Conservation (phyloP, 2,329 filamentous ascomycete genomes). For the Fusarium xylarioides region DNA sequence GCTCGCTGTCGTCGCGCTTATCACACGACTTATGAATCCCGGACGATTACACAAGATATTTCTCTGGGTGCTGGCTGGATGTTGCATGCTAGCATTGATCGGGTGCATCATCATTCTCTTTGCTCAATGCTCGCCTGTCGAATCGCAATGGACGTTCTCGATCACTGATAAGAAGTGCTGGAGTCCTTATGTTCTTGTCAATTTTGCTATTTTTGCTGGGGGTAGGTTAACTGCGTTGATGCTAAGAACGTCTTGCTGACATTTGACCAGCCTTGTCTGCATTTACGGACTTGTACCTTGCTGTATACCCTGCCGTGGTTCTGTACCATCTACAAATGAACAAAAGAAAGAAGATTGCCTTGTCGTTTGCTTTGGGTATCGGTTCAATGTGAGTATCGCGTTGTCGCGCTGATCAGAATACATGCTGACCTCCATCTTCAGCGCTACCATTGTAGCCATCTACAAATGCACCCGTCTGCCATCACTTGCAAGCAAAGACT, state of each 20-base stretch:
- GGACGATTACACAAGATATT: constrained; percentile 44
- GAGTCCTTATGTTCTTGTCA: constrained; percentile 48
- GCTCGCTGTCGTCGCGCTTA: constrained; percentile 51
- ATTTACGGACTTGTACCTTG: constrained; percentile 53
- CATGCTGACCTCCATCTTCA: not conserved
- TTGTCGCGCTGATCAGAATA: accelerated
- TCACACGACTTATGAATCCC: constrained; percentile 52
- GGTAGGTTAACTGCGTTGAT: constrained; percentile 37
- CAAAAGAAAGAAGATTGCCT: constrained; percentile 52
- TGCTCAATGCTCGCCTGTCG: constrained; percentile 52
- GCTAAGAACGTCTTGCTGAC: not conserved
- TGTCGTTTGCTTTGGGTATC: constrained; percentile 51
- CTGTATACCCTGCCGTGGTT: constrained; percentile 52
- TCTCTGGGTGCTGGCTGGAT: constrained; percentile 49
- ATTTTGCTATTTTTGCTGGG: constrained; percentile 52
- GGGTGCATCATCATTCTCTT: constrained; percentile 53
- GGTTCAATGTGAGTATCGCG: constrained; percentile 46
- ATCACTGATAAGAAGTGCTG: constrained; percentile 48
- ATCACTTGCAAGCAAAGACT: constrained; percentile 38
- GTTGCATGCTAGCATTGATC: constrained; percentile 45
- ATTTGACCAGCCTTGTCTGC: constrained; percentile 44
- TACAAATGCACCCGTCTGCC: constrained; percentile 50
- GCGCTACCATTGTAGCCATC: constrained; percentile 42
- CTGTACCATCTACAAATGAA: constrained; percentile 51
- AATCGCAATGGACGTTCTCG: constrained; percentile 51